Conservation (phyloP, 176 grass and related monocot species). For the Elaeis guineensis region DNA sequence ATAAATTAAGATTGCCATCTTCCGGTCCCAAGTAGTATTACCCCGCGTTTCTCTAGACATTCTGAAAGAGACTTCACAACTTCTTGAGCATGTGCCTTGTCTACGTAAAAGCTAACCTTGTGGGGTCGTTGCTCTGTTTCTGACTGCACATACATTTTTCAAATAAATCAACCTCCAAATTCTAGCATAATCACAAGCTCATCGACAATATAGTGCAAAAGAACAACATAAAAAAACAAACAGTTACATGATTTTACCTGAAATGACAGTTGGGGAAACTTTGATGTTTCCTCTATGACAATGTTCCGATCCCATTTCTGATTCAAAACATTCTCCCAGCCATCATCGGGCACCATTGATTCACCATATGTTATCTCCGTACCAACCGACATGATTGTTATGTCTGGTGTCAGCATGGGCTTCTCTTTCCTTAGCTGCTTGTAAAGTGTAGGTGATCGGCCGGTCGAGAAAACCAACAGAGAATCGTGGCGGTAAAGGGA, state of each 20-base stretch:
- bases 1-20: conserved; percentile 4
- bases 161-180: no score
- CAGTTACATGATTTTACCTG: conserved; percentile 37
- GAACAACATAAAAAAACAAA: conserved; percentile 5
- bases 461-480: conserved; percentile 74
- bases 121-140: conserved; percentile 70
- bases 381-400: conserved; percentile 92
- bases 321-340: conserved; percentile 54
- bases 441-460: conserved; percentile 68
- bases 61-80: conserved; percentile 55
- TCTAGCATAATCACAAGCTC: no score
- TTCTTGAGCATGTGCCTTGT: conserved; percentile 51
- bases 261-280: conserved; percentile 51
- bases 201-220: neutral
- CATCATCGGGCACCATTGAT: conserved; percentile 72
- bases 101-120: conserved; percentile 84
- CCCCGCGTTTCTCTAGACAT: conserved; percentile 37
- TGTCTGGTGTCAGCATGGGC: conserved; percentile 73
- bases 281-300: conserved; percentile 67
- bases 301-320: conserved; percentile 70
- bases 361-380: conserved; percentile 87
- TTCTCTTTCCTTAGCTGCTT: conserved; percentile 62
- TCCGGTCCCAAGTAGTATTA: conserved; percentile 17
- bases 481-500: conserved; percentile 62
- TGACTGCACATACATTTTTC: conserved; percentile 28